phyloP scores from a whole-genome alignment of 2,329 filamentous ascomycete genomes.

The Alternaria consortialis region DNA sequence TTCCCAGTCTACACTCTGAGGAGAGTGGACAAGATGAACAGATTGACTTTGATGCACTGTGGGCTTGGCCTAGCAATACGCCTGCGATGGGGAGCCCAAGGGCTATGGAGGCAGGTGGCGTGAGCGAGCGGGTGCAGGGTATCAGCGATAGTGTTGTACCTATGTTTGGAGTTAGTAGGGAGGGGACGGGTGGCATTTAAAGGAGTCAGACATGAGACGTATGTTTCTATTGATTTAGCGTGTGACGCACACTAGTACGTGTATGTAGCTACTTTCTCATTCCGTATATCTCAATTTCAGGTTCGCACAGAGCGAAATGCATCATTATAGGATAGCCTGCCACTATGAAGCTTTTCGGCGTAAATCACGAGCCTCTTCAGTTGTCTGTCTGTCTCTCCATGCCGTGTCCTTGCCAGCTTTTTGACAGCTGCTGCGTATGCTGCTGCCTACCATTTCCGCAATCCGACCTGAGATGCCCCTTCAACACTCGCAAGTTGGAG shows the following conservation, averaged over 20 bases:
- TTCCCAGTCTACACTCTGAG: slow-evolving; percentile 45
- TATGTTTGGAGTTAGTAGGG: slow-evolving; percentile 41
- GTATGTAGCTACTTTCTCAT: background rate
- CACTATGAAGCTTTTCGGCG: background rate
- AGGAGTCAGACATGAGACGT: background rate
- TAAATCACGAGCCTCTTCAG: background rate
- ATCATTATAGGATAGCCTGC: background rate
- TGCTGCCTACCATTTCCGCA: no score
- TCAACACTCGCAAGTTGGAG: no score
- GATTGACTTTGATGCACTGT: slow-evolving; percentile 55
- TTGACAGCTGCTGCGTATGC: background rate
- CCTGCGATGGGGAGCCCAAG: slow-evolving; percentile 43
- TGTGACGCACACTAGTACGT: background rate
- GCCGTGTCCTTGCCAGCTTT: background rate
- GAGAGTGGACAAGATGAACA: slow-evolving; percentile 50
- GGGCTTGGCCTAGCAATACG: slow-evolving; percentile 52
- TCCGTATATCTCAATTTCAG: background rate
- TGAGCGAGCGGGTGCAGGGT: slow-evolving; percentile 40
- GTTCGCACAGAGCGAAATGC: background rate
- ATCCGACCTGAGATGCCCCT: no score
- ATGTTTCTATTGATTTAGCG: background rate
- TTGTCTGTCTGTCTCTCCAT: background rate
- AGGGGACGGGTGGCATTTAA: background rate
- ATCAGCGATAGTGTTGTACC: slow-evolving; percentile 21
- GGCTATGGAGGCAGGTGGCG: slow-evolving; percentile 14